Percentiles rank a stretch among this genome's conserved stretches.
Evolutionary conservation across 768 basidiomycete genomes (phyloP).

Genomic region (Coprinellus aureogranulatus): DNA sequence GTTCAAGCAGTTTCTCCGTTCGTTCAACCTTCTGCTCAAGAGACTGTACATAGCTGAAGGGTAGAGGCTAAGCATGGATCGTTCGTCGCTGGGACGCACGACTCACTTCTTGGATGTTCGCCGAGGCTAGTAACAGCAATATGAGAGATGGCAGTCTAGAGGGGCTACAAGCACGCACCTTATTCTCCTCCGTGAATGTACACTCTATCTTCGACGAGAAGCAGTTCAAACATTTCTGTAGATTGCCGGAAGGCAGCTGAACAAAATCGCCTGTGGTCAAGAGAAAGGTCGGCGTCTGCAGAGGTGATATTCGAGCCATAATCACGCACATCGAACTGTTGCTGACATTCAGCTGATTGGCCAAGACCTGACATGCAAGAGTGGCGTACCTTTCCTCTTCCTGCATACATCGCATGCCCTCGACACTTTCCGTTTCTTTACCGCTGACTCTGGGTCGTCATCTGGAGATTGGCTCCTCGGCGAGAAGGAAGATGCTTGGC

Average conservation of each 20-base stretch:
- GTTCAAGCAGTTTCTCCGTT: slow-evolving; percentile 53
- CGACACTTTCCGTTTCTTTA: slow-evolving; percentile 57
- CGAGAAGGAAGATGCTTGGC: not conserved
- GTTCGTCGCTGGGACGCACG: too few species aligned
- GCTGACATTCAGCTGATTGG: not conserved
- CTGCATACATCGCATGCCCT: slow-evolving; percentile 74
- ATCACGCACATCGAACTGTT: slow-evolving; percentile 10
- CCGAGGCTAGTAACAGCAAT: slow-evolving; percentile 12
- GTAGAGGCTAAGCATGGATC: too few species aligned
- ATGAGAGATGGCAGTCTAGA: not conserved
- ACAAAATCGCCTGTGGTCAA: slow-evolving; percentile 7
- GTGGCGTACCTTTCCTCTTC: slow-evolving; percentile 62
- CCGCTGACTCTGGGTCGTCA: not conserved
- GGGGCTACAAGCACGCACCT: slow-evolving; percentile 38
- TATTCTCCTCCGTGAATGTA: slow-evolving; percentile 66
- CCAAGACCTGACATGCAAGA: not conserved
- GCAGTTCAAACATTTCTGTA: slow-evolving; percentile 63
- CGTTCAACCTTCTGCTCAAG: slow-evolving; percentile 59
- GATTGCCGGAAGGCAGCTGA: slow-evolving; percentile 5
- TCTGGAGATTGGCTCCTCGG: not conserved
- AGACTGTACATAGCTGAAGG: slow-evolving; percentile 56
- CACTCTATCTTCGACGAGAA: slow-evolving; percentile 61
- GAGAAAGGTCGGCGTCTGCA: not conserved
- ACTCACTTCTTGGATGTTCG: not conserved
- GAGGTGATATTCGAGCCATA: not conserved